phyloP scores from a whole-genome alignment of 2,329 filamentous ascomycete species.

The Salinomyces thailandicus region DNA sequence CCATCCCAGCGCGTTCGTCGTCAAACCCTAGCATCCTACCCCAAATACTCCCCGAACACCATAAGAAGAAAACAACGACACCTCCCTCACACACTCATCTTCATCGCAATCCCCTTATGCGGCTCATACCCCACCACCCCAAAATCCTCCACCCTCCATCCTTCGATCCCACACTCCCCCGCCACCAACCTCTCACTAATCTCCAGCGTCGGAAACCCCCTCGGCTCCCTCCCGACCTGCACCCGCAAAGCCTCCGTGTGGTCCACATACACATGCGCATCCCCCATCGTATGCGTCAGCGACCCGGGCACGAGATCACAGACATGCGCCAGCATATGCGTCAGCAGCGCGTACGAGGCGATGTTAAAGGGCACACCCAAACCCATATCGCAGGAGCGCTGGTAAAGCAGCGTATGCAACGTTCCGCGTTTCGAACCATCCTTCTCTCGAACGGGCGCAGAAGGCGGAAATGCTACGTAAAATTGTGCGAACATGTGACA shows the following conservation, averaged over 20 bases:
- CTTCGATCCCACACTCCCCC: conserved; percentile 64
- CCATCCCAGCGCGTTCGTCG: no score
- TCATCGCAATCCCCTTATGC: conserved; percentile 89
- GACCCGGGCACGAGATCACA: conserved; percentile 76
- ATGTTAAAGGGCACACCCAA: conserved; percentile 98
- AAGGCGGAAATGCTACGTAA: conserved; percentile 64
- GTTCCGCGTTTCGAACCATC: conserved; percentile 47
- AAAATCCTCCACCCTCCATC: conserved; percentile 83
- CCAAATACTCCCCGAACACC: no score
- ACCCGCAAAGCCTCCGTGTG: conserved; percentile 77
- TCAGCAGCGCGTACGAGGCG: conserved; percentile 83
- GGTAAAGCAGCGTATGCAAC: conserved; percentile 82
- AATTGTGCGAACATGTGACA: conserved; percentile 99
- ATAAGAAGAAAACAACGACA: neutral
- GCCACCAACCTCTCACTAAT: conserved; percentile 50
- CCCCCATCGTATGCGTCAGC: conserved; percentile 91
- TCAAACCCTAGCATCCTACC: no score
- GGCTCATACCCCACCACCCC: conserved; percentile 79
- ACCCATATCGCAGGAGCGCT: conserved; percentile 93
- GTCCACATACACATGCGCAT: conserved; percentile 92
- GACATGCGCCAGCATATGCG: conserved; percentile 87
- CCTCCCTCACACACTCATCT: conserved; percentile 70
- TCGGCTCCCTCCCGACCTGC: conserved; percentile 71
- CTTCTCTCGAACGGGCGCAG: conserved; percentile 15
- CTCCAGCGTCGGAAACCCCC: conserved; percentile 66